phyloP scores from a whole-genome alignment of 176 grass and related monocot species.

The Hordeum marinum region DNA sequence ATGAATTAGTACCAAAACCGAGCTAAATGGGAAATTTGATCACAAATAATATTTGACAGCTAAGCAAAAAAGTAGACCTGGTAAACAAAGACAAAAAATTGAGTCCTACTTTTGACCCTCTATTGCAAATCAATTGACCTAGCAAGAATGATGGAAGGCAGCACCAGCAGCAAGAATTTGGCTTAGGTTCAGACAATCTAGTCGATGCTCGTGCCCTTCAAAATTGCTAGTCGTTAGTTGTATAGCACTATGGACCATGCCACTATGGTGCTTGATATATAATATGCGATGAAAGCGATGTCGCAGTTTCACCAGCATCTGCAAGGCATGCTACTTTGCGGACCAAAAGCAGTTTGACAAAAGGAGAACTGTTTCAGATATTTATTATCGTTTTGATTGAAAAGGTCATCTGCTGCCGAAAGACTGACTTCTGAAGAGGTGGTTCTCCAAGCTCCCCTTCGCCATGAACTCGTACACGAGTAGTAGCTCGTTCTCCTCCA shows the following conservation, averaged over 20 bases:
- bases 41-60: too few relatives aligned
- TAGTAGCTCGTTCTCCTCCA: conserved; percentile 10
- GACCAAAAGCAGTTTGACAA: neutral
- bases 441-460: conserved; percentile 82
- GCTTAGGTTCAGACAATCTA: conserved; percentile 24
- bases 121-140: neutral
- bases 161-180: neutral
- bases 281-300: conserved; percentile 32
- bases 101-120: too few relatives aligned
- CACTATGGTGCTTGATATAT: conserved; percentile 22
- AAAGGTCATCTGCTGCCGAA: conserved; percentile 14
- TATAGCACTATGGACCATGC: conserved; percentile 28
- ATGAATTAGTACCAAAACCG: too few relatives aligned
- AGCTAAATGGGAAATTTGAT: too few relatives aligned
- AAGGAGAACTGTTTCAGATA: conserved; percentile 19
- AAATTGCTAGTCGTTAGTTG: conserved; percentile 30
- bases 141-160: too few relatives aligned
- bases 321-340: conserved; percentile 7
- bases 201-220: conserved; percentile 23
- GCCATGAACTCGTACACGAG: conserved; percentile 81
- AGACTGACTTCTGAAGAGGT: conserved; percentile 75
- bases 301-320: conserved; percentile 12
- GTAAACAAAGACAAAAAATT: too few relatives aligned
- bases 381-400: conserved; percentile 7
- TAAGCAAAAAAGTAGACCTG: too few relatives aligned